Base-by-base conservation (phyloP, 306 rosid genomes). In the Medicago lupulina region DNA sequence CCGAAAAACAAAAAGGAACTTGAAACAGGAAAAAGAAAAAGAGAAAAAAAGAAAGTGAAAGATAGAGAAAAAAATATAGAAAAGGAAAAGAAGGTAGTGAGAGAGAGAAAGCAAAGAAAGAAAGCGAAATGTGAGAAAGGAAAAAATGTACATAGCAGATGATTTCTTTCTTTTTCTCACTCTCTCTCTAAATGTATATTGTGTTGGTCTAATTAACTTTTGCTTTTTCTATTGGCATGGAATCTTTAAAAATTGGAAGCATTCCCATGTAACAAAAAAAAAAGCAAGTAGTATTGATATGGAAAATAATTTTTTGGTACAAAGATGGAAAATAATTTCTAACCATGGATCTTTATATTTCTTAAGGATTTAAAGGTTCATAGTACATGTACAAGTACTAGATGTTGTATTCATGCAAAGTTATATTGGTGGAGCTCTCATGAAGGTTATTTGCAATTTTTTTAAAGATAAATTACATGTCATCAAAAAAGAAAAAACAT, bases 161-260 rank as follows among this genome's bases (percentile, higher is more conserved):
- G 59, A 43, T 25, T 55, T 36, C 14, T 7, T 54, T 43, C 8
- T 8, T 34, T n/a, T 15, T 7, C 64, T 57, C 65, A 63, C 65
- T 69, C 80, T 34, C 75, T 57, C 77, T 58, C 14, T 3, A 74
- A 75, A 41, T 67, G 80, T 74, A 83, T 69, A 81, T 61, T 85
- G 85, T 79, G 84, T 79, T 83, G 92, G 88, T 83, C 77, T 83
- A 87, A 77, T 83, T 83, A 73, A 83, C 86, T 90, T 88, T 88
- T 82, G 76, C 88, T 86, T 83, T 86, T 70, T 81, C 78, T 44
- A 85, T 78, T 71, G 67, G 88, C 78, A 51, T 46, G 85, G 91
- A 88, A 88, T 90, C 96, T 88, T 88, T 85, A 85, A 82, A 88
- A 86, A 83, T 83, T 79, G 84, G 80, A 84, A 81, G 87, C 84